Percentiles rank a stretch among this genome's conserved stretches.
phyloP scores from a whole-genome alignment of 1,284 basidiomycete genomes.

The Pascua guehoae region DNA sequence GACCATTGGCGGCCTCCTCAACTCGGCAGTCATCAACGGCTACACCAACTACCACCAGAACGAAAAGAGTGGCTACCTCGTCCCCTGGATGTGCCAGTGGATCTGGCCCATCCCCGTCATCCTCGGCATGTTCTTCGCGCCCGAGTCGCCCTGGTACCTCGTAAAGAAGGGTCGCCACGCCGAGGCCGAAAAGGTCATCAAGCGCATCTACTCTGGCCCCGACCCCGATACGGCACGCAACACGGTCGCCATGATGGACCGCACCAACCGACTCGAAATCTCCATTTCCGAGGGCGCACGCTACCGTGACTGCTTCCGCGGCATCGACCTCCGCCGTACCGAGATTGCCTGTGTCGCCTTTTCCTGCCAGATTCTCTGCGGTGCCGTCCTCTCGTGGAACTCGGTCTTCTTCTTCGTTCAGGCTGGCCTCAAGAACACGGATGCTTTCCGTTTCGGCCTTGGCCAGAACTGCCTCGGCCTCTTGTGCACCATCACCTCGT shows the following conservation, averaged over 20 bases:
- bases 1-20: slow-evolving; percentile 26
- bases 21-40: slow-evolving; percentile 19
- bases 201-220: slow-evolving; percentile 19
- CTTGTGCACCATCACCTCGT: not conserved
- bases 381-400: slow-evolving; percentile 19
- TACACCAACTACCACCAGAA: slow-evolving; percentile 10
- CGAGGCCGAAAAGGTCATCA: slow-evolving; percentile 20
- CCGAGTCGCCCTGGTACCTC: slow-evolving; percentile 40
- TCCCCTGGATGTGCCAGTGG: slow-evolving; percentile 45
- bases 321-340: slow-evolving; percentile 49
- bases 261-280: slow-evolving; percentile 33
- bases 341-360: slow-evolving; percentile 36
- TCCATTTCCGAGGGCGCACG: slow-evolving; percentile 14
- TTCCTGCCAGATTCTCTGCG: slow-evolving; percentile 24
- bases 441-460: not conserved
- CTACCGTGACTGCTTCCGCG: slow-evolving; percentile 34
- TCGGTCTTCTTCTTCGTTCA: slow-evolving; percentile 15
- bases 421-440: not conserved
- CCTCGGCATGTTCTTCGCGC: slow-evolving; percentile 32
- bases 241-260: slow-evolving; percentile 34
- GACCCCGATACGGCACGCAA: slow-evolving; percentile 26
- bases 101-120: slow-evolving; percentile 41
- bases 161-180: slow-evolving; percentile 25
- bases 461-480: not conserved
- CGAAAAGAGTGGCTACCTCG: slow-evolving; percentile 32